phyloP scores from a whole-genome alignment of 2,329 filamentous ascomycete species.

The Pseudocercospora vitis region DNA sequence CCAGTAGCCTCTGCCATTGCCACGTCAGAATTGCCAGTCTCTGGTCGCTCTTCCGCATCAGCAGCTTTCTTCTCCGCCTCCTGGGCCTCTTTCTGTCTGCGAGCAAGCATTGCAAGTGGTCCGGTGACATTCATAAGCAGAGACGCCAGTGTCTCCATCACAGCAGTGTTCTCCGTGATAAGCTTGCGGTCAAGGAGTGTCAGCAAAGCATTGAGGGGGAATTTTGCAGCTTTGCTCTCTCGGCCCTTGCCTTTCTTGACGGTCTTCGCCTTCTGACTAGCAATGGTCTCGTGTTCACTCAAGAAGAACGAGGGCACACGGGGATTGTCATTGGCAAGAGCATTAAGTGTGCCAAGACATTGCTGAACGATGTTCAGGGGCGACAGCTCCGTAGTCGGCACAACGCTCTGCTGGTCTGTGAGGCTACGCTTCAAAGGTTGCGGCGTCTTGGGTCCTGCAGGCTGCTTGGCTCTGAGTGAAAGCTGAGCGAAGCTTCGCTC shows the following conservation, averaged over 20 bases:
- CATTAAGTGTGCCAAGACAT: constrained; percentile 80
- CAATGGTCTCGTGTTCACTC: constrained; percentile 82
- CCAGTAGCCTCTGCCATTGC: constrained; percentile 30
- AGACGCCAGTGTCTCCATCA: constrained; percentile 90
- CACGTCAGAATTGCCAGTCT: constrained; percentile 27
- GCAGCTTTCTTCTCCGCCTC: constrained; percentile 45
- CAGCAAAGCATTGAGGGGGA: constrained; percentile 86
- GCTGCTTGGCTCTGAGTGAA: constrained; percentile 82
- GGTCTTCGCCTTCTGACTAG: constrained; percentile 65
- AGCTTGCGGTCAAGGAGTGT: constrained; percentile 87
- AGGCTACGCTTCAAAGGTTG: constrained; percentile 74
- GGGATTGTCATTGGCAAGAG: constrained; percentile 78
- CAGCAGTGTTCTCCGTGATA: constrained; percentile 93
- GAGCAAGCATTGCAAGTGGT: constrained; percentile 77
- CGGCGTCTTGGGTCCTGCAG: constrained; percentile 66
- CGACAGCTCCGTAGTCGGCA: constrained; percentile 74
- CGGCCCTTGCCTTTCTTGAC: constrained; percentile 77
- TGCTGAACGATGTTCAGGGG: constrained; percentile 95
- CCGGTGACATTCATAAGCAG: constrained; percentile 85
- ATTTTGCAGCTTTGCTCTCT: constrained; percentile 80
- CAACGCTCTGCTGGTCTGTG: constrained; percentile 53
- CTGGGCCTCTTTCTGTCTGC: constrained; percentile 72
- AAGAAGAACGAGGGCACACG: constrained; percentile 91
- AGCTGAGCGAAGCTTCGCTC: constrained; percentile 94
- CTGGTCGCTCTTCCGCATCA: constrained; percentile 37